These are phyloP conservation scores for Lasiodiplodia sp. DNA, from an alignment of 2,329 filamentous ascomycete species.

Conservation along the genomic window DNA sequence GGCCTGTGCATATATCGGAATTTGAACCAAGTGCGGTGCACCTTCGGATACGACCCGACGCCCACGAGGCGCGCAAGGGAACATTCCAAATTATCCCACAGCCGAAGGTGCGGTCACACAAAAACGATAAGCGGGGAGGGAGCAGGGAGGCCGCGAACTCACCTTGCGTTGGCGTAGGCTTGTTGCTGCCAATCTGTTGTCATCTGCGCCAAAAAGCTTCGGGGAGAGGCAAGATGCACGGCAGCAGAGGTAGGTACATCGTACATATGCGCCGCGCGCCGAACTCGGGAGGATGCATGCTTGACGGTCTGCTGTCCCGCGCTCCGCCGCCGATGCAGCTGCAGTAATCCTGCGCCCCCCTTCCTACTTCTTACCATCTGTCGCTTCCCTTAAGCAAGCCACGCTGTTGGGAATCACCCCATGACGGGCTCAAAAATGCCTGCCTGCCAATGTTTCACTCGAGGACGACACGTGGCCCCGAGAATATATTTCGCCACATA, in stretches of 20 bases:
- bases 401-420: conserved; percentile 13
- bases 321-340: conserved; percentile 5
- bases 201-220: neutral
- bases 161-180: conserved; percentile 2
- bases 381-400: conserved; percentile 16
- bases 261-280: conserved; percentile 11
- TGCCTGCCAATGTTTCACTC: conserved; percentile 10
- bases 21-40: neutral
- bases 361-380: neutral
- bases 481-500: conserved; percentile 4
- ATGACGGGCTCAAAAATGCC: neutral
- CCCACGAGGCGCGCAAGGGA: conserved; percentile 23
- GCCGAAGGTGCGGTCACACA: conserved; percentile 9
- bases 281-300: conserved; percentile 10
- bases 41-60: conserved; percentile 7
- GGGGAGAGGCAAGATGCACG: conserved; percentile 1
- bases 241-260: conserved; percentile 19
- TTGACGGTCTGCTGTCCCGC: conserved; percentile 15
- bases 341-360: conserved; percentile 10
- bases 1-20: conserved; percentile 21
- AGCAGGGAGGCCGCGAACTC: neutral
- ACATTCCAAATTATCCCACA: conserved; percentile 2
- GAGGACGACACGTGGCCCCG: conserved; percentile 18
- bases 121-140: conserved; percentile 8
- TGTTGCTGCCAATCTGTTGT: conserved; percentile 3